phyloP scores from a whole-genome alignment of 1,139 yeast genomes.

The Saccharomyces hybrid region DNA sequence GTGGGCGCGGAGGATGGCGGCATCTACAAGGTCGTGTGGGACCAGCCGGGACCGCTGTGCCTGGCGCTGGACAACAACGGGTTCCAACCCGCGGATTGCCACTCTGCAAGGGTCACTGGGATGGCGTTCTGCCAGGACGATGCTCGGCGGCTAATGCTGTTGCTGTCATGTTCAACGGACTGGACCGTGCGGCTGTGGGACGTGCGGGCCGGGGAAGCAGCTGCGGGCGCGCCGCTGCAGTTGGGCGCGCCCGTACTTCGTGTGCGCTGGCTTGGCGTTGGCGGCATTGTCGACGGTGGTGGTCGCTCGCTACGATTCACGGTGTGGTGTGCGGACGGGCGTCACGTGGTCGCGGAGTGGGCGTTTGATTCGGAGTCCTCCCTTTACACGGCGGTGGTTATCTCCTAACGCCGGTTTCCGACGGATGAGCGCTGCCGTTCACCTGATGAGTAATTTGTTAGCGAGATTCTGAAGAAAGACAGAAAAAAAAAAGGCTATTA shows the following conservation, averaged over 20 bases:
- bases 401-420: background rate
- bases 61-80: conserved; percentile 17
- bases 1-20: conserved; percentile 27
- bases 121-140: conserved; percentile 7
- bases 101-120: conserved; percentile 10
- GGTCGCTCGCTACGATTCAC: background rate
- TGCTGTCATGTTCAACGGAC: conserved; percentile 20
- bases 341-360: background rate
- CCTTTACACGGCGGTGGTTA: background rate
- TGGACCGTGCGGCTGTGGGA: conserved; percentile 26
- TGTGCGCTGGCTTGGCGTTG: background rate
- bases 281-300: background rate
- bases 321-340: background rate
- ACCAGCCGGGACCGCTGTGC: conserved; percentile 5
- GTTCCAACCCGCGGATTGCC: conserved; percentile 16
- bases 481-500: background rate
- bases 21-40: conserved; percentile 17
- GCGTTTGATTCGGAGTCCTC: background rate
- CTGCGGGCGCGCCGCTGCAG: background rate
- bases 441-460: background rate
- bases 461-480: background rate
- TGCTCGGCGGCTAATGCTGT: background rate
- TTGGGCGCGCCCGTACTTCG: background rate
- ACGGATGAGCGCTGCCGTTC: background rate
- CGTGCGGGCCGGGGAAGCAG: conserved; percentile 2